Evolutionary conservation across 1,139 yeast genomes (phyloP).

Genomic region (Zygotorulaspora mrakii): DNA sequence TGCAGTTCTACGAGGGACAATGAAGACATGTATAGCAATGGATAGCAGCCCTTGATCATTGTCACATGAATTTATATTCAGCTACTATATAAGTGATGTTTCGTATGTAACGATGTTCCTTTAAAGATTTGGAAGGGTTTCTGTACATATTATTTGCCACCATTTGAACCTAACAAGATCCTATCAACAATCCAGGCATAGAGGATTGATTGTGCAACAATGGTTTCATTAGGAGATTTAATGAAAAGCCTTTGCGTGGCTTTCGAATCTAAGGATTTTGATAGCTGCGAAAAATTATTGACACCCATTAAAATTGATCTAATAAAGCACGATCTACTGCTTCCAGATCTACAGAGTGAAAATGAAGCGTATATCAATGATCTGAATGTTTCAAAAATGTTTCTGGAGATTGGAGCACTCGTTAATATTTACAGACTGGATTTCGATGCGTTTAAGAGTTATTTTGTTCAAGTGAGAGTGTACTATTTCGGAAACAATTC

Average conservation of each 20-base stretch:
- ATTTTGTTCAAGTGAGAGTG: constrained; percentile 70
- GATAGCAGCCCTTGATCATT: no score
- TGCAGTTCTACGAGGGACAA: constrained; percentile 35
- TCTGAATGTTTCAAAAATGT: constrained; percentile 70
- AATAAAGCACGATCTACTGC: constrained; percentile 69
- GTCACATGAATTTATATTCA: no score
- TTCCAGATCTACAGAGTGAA: constrained; percentile 52
- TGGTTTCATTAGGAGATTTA: constrained; percentile 43
- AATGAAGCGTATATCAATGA: constrained; percentile 54
- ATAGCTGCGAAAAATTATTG: constrained; percentile 55
- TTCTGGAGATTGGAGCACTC: constrained; percentile 84
- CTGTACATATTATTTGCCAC: constrained; percentile 16
- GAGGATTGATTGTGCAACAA: constrained; percentile 4
- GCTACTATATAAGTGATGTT: constrained; percentile 2
- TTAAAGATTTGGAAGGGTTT: constrained; percentile 2
- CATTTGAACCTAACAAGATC: neutral
- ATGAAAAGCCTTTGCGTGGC: constrained; percentile 65
- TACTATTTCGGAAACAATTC: constrained; percentile 52
- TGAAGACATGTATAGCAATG: no score
- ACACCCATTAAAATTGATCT: constrained; percentile 74
- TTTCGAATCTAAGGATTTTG: constrained; percentile 60
- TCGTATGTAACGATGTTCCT: constrained; percentile 10
- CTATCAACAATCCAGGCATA: neutral
- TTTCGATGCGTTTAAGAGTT: constrained; percentile 64
- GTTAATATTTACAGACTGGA: constrained; percentile 63